Evolutionary conservation across 2,329 filamentous ascomycete genomes (phyloP).

Genomic region (Colletotrichum coccodes): DNA sequence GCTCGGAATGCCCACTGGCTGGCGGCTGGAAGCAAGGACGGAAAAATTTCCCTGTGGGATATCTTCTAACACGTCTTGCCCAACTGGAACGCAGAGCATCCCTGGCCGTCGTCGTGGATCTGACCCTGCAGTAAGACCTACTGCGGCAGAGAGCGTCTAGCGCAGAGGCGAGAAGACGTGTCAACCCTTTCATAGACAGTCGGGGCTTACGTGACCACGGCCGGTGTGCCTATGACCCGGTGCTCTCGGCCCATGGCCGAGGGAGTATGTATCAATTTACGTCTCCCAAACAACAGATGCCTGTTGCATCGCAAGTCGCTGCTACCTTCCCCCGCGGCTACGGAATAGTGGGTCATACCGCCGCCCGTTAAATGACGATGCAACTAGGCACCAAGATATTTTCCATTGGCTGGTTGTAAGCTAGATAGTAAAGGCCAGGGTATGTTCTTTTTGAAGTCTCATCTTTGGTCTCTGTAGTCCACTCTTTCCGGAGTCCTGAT

Average conservation of each 20-base stretch:
- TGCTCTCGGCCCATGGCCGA: not conserved
- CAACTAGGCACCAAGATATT: not conserved
- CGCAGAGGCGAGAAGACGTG: not conserved
- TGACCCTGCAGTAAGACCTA: conserved; percentile 15
- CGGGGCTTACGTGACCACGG: not conserved
- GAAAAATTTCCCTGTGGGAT: conserved; percentile 95
- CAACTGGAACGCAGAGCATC: not conserved
- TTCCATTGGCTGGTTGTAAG: not conserved
- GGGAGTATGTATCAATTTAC: not conserved
- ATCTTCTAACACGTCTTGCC: conserved; percentile 72
- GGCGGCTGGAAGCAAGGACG: conserved; percentile 91
- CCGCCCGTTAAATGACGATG: not conserved
- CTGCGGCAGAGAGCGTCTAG: not conserved
- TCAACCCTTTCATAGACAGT: conserved; percentile 2
- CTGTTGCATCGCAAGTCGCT: not conserved
- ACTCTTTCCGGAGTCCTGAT: not conserved
- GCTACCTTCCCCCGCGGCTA: not conserved
- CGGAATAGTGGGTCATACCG: not conserved
- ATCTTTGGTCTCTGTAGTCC: not conserved
- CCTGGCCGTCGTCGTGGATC: not conserved
- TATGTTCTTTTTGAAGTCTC: not conserved
- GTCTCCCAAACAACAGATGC: not conserved
- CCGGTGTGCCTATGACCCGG: not conserved
- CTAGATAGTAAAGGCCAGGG: not conserved
- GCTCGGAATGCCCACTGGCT: conserved; percentile 86